Percentiles rank a stretch among this genome's conserved stretches.
phyloP scores from a whole-genome alignment of 1,139 yeast genomes.

The Geotrichum europaeum region DNA sequence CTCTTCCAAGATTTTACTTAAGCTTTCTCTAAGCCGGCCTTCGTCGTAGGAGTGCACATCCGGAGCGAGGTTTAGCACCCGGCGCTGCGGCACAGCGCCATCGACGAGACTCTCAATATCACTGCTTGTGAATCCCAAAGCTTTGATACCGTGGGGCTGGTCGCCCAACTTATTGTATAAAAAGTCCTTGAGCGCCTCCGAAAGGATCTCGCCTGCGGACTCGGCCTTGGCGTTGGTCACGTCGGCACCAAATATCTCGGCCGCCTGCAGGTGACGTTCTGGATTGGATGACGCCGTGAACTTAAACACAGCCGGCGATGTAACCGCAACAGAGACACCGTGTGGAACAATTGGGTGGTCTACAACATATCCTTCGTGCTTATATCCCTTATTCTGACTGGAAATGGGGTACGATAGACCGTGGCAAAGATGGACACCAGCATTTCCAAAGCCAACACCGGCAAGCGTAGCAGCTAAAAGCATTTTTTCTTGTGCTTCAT shows the following conservation, averaged over 20 bases:
- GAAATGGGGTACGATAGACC: constrained; percentile 39
- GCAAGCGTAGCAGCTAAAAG: constrained; percentile 40
- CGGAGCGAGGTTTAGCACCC: constrained; percentile 38
- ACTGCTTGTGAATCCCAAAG: constrained; percentile 32
- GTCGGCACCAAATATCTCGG: constrained; percentile 37
- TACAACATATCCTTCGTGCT: constrained; percentile 36
- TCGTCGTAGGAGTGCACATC: constrained; percentile 29
- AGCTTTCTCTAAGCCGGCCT: constrained; percentile 27
- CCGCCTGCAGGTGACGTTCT: constrained; percentile 37
- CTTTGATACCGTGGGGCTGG: constrained; percentile 35
- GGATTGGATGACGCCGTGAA: constrained; percentile 40
- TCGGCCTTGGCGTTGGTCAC: constrained; percentile 35
- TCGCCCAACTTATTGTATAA: constrained; percentile 34
- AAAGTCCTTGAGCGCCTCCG: constrained; percentile 36
- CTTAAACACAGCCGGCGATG: constrained; percentile 39
- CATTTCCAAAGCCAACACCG: constrained; percentile 41
- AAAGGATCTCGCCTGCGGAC: constrained; percentile 37
- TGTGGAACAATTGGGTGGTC: constrained; percentile 40
- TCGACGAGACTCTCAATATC: constrained; percentile 36
- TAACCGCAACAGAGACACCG: constrained; percentile 40
- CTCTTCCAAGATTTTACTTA: constrained; percentile 27
- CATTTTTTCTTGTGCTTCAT: constrained; percentile 38
- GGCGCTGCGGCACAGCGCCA: constrained; percentile 39
- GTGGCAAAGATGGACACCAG: constrained; percentile 41
- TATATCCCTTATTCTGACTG: constrained; percentile 37